Percentiles rank a stretch among this genome's conserved stretches.
Evolutionary conservation across 805 yeast species (phyloP).

Genomic region (Teunomyces aglyptinius): DNA sequence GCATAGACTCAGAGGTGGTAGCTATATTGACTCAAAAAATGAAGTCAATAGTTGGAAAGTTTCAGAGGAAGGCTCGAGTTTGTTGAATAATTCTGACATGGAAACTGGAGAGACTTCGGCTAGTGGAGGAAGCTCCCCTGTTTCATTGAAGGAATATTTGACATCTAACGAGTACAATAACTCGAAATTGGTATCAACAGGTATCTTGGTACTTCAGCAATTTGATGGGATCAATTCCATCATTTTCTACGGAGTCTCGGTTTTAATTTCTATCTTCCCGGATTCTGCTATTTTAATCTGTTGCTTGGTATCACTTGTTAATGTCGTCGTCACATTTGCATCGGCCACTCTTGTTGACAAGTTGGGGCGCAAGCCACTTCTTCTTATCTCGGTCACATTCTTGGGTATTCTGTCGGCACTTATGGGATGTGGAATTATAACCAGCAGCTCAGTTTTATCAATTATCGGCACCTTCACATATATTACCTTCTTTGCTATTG

Average conservation of each 20-base stretch:
- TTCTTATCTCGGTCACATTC: constrained; percentile 59
- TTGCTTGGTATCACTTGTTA: constrained; percentile 70
- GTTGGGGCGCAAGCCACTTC: constrained; percentile 71
- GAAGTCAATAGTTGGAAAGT: constrained; percentile 39
- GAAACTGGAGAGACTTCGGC: constrained; percentile 1
- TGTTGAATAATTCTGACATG: constrained; percentile 14
- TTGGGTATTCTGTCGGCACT: constrained; percentile 67
- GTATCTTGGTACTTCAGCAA: constrained; percentile 82
- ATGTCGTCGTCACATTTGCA: constrained; percentile 68
- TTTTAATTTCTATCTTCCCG: constrained; percentile 72
- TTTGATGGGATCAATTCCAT: constrained; percentile 91
- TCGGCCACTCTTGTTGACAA: constrained; percentile 77
- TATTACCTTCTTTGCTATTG: constrained; percentile 84
- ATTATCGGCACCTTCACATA: constrained; percentile 67
- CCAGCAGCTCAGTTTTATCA: constrained; percentile 46
- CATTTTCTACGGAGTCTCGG: constrained; percentile 88
- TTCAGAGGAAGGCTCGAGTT: constrained; percentile 14
- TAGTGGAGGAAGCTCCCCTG: constrained; percentile 8
- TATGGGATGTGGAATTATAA: constrained; percentile 65
- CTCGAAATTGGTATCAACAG: constrained; percentile 65
- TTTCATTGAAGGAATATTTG: constrained; percentile 45
- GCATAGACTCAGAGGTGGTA: constrained; percentile 40
- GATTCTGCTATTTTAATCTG: constrained; percentile 68
- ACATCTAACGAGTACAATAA: constrained; percentile 49
- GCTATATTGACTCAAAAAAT: constrained; percentile 28